A percentile compares a stretch with the other conserved stretches of the same genome.
Conservation (phyloP, 2,329 filamentous ascomycete species). For the Claviceps monticola region DNA sequence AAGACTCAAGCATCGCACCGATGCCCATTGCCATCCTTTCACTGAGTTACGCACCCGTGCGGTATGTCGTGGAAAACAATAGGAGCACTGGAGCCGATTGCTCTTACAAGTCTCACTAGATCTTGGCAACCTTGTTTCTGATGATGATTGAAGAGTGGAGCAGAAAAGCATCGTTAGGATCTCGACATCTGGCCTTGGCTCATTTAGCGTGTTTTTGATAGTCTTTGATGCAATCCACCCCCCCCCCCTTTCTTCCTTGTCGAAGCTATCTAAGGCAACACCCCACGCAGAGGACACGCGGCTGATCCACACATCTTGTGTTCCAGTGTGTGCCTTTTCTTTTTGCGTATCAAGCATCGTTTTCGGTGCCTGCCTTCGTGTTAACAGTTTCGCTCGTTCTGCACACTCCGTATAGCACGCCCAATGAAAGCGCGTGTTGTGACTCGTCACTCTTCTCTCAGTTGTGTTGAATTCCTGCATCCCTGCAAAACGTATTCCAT, state of each 20-base stretch:
- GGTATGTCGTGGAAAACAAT: neutral
- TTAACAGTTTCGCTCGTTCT: neutral
- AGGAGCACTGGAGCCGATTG: neutral
- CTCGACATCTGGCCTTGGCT: neutral
- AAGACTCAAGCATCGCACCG: neutral
- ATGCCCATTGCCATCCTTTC: neutral
- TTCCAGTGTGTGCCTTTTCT: neutral
- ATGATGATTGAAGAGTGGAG: constrained; percentile 1
- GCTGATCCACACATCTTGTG: neutral
- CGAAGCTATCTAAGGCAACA: constrained; percentile 1
- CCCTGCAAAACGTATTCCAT: constrained; percentile 1
- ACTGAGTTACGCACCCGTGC: neutral
- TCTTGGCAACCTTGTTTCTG: neutral
- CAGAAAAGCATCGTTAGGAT: neutral
- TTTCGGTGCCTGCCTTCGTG: neutral
- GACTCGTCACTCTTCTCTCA: neutral
- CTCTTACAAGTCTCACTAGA: neutral
- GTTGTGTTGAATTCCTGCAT: neutral
- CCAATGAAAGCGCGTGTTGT: neutral
- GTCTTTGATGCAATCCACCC: neutral
- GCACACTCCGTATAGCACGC: neutral
- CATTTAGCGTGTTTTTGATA: constrained; percentile 1
- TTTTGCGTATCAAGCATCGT: neutral
- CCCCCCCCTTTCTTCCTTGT: neutral
- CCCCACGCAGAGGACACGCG: constrained; percentile 2